Conservation (phyloP, 208 protist genomes). For the Crithidia mellificae region DNA sequence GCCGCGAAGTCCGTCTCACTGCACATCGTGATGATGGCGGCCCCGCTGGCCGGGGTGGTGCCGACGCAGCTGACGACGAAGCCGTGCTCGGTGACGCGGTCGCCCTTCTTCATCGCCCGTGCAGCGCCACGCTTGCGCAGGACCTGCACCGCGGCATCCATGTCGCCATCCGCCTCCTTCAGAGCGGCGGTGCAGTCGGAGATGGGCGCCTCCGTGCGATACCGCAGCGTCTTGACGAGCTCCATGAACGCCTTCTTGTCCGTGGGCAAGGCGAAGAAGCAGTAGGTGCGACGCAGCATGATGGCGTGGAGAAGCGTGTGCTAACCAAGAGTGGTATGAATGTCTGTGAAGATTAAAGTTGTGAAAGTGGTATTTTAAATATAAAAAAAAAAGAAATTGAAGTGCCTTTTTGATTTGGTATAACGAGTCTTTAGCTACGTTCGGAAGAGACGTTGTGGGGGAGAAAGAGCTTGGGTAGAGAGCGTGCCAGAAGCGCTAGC, state of each 20-base stretch:
- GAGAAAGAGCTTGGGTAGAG: no score
- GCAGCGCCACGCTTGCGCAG: slow-evolving; percentile 81
- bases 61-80: slow-evolving; percentile 78
- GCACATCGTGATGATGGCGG: slow-evolving; percentile 79
- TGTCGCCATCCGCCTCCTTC: slow-evolving; percentile 71
- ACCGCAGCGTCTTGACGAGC: slow-evolving; percentile 85
- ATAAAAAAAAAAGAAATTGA: no score
- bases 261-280: slow-evolving; percentile 33
- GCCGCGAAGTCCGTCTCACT: slow-evolving; percentile 92
- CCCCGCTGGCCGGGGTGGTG: slow-evolving; percentile 42
- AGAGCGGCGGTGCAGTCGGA: slow-evolving; percentile 85
- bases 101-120: slow-evolving; percentile 80
- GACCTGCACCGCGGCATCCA: slow-evolving; percentile 75
- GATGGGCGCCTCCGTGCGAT: slow-evolving; percentile 88
- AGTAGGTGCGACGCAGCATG: slow-evolving; percentile 51
- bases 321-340: no score
- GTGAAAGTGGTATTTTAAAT: background rate
- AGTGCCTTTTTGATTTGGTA: no score
- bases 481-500: no score
- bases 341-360: background rate
- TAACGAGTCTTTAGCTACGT: no score
- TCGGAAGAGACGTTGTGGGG: no score
- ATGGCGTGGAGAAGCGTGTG: background rate
- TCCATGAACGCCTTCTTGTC: slow-evolving; percentile 85
- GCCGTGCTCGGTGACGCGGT: slow-evolving; percentile 81